phyloP scores from a whole-genome alignment of 768 basidiomycete species.

The Russula foetens region DNA sequence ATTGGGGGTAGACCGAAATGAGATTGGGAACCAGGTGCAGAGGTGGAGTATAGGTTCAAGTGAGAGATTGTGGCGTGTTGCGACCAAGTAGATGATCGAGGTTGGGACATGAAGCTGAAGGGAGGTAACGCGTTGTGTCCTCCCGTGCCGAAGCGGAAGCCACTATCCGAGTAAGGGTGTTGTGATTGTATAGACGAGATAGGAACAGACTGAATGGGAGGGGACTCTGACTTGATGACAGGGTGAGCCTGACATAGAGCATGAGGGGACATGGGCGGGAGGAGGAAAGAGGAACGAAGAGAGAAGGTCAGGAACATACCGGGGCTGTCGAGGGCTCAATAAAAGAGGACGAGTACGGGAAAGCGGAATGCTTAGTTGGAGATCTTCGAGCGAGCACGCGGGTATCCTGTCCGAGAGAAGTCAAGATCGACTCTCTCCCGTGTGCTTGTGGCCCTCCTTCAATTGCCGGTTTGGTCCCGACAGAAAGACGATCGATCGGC shows the following conservation, averaged over 20 bases:
- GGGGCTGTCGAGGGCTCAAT: not conserved
- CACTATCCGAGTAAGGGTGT: conserved; percentile 2
- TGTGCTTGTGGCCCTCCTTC: not conserved
- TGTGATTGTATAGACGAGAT: conserved; percentile 1
- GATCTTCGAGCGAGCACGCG: not conserved
- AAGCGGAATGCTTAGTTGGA: not conserved
- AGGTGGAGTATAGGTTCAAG: not conserved
- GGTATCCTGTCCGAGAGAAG: not conserved
- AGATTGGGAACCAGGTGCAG: not conserved
- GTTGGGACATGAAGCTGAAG: conserved; percentile 19
- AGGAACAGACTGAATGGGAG: conserved; percentile 6
- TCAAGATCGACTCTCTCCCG: not conserved
- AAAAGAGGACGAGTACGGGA: not conserved
- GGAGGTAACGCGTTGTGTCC: conserved; percentile 23
- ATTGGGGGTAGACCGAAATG: conserved; percentile 8
- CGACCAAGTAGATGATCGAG: conserved; percentile 18
- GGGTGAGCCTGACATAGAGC: not conserved
- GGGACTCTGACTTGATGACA: conserved; percentile 19
- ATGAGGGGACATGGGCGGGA: not conserved
- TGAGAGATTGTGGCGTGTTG: not conserved
- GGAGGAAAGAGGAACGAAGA: not conserved
- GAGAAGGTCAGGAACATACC: not conserved
- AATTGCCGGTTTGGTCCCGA: not conserved
- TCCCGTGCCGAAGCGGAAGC: conserved; percentile 22
- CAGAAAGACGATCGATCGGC: not conserved